Evolutionary conservation across 1,284 basidiomycete genomes (phyloP).

Genomic region (Trametes versicolor): DNA sequence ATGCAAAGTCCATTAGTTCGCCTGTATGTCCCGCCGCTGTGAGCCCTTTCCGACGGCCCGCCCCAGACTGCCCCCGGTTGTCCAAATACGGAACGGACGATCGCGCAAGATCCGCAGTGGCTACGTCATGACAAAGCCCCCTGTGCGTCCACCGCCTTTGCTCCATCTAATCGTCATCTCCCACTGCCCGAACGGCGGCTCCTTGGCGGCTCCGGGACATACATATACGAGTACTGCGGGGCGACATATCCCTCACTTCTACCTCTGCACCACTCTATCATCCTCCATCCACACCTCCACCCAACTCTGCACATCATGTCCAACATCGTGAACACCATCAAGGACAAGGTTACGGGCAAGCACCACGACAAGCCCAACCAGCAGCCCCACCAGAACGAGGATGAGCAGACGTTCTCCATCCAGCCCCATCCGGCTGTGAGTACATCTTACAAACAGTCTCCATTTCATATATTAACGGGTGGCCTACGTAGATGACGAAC

Average conservation of each 20-base stretch:
- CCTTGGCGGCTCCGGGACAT: slow-evolving; percentile 3
- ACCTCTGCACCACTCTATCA: not conserved
- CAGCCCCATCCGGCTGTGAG: slow-evolving; percentile 63
- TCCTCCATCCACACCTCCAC: not conserved
- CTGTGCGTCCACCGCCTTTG: slow-evolving; percentile 24
- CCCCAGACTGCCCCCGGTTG: not conserved
- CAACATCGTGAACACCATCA: slow-evolving; percentile 32
- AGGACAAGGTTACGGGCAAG: slow-evolving; percentile 33
- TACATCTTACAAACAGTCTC: slow-evolving; percentile 1
- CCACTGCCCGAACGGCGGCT: slow-evolving; percentile 14
- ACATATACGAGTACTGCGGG: slow-evolving; percentile 6
- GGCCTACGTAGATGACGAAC: slow-evolving; percentile 54
- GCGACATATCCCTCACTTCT: not conserved
- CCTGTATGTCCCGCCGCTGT: not conserved
- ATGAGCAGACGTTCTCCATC: slow-evolving; percentile 52
- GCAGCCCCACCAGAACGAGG: slow-evolving; percentile 13
- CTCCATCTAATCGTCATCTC: slow-evolving; percentile 31
- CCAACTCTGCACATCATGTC: slow-evolving; percentile 27
- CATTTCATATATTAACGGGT: not conserved
- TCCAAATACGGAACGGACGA: slow-evolving; percentile 12
- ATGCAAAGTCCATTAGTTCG: not conserved
- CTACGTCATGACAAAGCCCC: slow-evolving; percentile 33
- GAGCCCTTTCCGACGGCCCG: too few species aligned
- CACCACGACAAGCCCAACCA: slow-evolving; percentile 14
- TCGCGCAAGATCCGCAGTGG: slow-evolving; percentile 17